These are phyloP conservation scores for Candida nonsorbophila DNA, from an alignment of 805 yeast genomes.

Conservation along the genomic window DNA sequence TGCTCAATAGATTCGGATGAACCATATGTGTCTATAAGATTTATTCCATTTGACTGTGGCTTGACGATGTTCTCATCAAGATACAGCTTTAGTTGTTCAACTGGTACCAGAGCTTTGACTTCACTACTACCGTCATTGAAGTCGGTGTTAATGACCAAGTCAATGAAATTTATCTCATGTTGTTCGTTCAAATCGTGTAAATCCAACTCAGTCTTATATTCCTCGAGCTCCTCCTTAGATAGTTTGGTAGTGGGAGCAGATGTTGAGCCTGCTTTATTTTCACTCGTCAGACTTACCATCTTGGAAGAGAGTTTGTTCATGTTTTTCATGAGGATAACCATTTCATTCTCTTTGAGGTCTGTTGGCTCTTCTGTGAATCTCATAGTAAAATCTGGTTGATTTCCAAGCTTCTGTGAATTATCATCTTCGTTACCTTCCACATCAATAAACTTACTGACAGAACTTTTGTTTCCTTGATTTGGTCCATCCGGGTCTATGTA, in stretches of 20 bases:
- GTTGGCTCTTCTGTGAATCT: constrained; percentile 42
- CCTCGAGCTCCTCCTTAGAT: constrained; percentile 12
- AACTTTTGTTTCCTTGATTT: constrained; percentile 28
- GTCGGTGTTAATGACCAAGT: constrained; percentile 22
- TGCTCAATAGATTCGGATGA: constrained; percentile 24
- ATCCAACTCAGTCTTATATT: constrained; percentile 25
- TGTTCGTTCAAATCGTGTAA: constrained; percentile 33
- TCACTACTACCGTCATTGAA: constrained; percentile 1
- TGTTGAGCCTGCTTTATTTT: not conserved
- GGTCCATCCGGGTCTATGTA: constrained; percentile 38
- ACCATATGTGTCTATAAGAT: constrained; percentile 20
- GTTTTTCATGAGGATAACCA: constrained; percentile 72
- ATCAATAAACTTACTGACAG: constrained; percentile 69
- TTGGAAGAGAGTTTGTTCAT: constrained; percentile 85
- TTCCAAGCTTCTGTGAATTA: constrained; percentile 70
- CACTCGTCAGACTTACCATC: constrained; percentile 44
- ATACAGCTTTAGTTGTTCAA: constrained; percentile 11
- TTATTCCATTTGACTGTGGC: constrained; percentile 8
- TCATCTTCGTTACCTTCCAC: constrained; percentile 78
- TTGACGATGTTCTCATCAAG: constrained; percentile 12
- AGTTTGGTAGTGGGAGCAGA: constrained; percentile 2
- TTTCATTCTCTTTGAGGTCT: constrained; percentile 46
- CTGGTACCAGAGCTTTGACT: constrained; percentile 1
- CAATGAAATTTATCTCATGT: constrained; percentile 24
- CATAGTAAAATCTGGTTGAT: constrained; percentile 89